phyloP scores from a whole-genome alignment of 2,329 filamentous ascomycete species.

The Ilyonectria destructans region DNA sequence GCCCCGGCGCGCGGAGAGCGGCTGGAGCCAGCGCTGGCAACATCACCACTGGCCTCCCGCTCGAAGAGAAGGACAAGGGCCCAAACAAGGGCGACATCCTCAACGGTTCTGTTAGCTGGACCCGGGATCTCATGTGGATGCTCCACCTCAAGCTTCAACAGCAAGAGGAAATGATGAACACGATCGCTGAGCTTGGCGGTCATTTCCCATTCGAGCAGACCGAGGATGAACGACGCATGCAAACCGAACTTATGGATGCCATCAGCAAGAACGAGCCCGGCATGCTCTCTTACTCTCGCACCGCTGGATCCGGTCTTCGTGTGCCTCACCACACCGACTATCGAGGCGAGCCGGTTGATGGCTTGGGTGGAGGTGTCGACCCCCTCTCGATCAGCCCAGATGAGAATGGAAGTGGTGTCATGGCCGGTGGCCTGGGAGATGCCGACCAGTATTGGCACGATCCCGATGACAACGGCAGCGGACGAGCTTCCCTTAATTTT shows the following conservation, averaged over 20 bases:
- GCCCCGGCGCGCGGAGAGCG: conserved; percentile 86
- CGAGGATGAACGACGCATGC: conserved; percentile 97
- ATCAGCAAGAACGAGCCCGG: conserved; percentile 84
- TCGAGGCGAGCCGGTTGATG: conserved; percentile 82
- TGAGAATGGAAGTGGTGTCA: conserved; percentile 56
- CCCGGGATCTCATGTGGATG: conserved; percentile 97
- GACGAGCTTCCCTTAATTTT: conserved; percentile 79
- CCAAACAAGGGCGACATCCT: conserved; percentile 99
- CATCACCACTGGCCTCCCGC: conserved; percentile 92
- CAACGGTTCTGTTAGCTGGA: conserved; percentile 97
- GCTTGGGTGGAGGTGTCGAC: conserved; percentile 56
- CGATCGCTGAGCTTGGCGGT: conserved; percentile 81
- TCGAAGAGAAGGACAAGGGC: conserved; percentile 98
- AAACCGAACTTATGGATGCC: conserved; percentile 90
- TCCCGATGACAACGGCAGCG: conserved; percentile 81
- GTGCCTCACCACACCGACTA: conserved; percentile 96
- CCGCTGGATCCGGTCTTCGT: conserved; percentile 86
- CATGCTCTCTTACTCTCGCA: conserved; percentile 88
- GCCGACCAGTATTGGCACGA: conserved; percentile 76
- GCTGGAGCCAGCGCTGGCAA: conserved; percentile 80
- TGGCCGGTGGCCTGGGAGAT: conserved; percentile 65
- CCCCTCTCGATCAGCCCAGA: conserved; percentile 58
- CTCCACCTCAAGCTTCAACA: conserved; percentile 91
- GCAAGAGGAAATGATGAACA: conserved; percentile 87
- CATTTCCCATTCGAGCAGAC: conserved; percentile 86